Evolutionary conservation across 2,329 filamentous ascomycete species (phyloP).

Genomic region (Trichoderma afroharzianum): DNA sequence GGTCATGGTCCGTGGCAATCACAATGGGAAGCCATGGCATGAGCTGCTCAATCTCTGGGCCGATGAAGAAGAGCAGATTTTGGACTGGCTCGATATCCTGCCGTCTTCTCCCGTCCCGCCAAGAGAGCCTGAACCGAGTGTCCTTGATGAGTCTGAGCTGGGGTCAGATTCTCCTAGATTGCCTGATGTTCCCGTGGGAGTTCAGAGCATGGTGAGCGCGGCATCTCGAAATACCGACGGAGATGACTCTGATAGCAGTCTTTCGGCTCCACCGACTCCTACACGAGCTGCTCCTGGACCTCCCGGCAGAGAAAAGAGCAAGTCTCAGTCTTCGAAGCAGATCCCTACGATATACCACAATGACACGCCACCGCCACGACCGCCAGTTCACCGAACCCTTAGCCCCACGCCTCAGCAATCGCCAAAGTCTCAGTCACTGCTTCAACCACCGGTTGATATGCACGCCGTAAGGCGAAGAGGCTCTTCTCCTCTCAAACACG

Average conservation of each 20-base stretch:
- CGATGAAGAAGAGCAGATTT: constrained; percentile 70
- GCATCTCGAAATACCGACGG: constrained; percentile 22
- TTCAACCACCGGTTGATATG: constrained; percentile 37
- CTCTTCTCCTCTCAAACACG: constrained; percentile 93
- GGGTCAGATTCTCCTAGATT: constrained; percentile 22
- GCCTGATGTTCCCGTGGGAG: constrained; percentile 32
- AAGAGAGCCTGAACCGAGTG: constrained; percentile 33
- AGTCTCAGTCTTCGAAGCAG: constrained; percentile 18
- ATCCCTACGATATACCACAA: constrained; percentile 34
- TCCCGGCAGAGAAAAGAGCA: constrained; percentile 18
- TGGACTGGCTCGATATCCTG: constrained; percentile 86
- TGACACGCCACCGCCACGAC: constrained; percentile 51
- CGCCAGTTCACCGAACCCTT: constrained; percentile 50
- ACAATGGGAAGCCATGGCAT: constrained; percentile 68
- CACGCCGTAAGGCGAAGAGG: constrained; percentile 61
- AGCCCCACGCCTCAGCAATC: constrained; percentile 36
- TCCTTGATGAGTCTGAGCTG: constrained; percentile 29
- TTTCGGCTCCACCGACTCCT: constrained; percentile 24
- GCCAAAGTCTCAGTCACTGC: constrained; percentile 22
- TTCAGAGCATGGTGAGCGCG: constrained; percentile 26
- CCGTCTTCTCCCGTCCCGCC: constrained; percentile 50
- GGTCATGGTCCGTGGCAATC: constrained; percentile 76
- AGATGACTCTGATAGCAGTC: constrained; percentile 11
- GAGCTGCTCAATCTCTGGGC: constrained; percentile 77
- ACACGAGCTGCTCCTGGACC: constrained; percentile 23